These are phyloP conservation scores for Cryomyces antarcticus DNA, from an alignment of 495 filamentous ascomycete species.

Conservation along the genomic window DNA sequence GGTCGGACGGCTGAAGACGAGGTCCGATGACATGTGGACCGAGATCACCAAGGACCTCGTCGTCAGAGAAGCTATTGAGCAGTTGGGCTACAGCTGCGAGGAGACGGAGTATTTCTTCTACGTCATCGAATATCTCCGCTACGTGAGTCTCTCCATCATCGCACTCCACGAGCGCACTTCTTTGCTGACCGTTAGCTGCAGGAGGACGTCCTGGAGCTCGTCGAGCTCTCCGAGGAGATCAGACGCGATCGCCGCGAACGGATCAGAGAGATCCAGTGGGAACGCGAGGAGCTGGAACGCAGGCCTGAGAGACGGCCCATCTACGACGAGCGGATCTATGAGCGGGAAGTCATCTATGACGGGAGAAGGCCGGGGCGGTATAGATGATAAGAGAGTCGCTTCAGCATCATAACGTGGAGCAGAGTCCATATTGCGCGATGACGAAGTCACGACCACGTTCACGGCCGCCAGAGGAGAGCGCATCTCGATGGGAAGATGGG, in stretches of 20 bases:
- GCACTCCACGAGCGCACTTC: background rate
- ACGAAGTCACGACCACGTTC: background rate
- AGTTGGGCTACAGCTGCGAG: slow-evolving; percentile 72
- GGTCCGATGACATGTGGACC: slow-evolving; percentile 58
- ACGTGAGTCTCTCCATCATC: slow-evolving; percentile 35
- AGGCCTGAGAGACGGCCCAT: slow-evolving; percentile 3
- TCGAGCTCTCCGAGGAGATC: slow-evolving; percentile 65
- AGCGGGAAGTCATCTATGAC: slow-evolving; percentile 14
- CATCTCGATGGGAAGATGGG: background rate
- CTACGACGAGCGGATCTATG: slow-evolving; percentile 14
- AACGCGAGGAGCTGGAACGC: slow-evolving; percentile 32
- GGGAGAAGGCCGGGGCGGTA: slow-evolving; percentile 9
- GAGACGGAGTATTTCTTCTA: slow-evolving; percentile 84
- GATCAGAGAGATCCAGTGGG: slow-evolving; percentile 62
- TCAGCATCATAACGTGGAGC: no score
- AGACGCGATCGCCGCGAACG: slow-evolving; percentile 54
- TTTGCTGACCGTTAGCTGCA: slow-evolving; percentile 16
- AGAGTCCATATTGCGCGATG: background rate
- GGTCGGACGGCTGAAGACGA: slow-evolving; percentile 2
- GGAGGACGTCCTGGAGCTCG: slow-evolving; percentile 74
- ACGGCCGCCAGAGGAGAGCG: background rate
- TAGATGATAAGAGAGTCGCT: slow-evolving; percentile 3
- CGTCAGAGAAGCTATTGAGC: slow-evolving; percentile 66
- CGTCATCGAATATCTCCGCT: slow-evolving; percentile 72
- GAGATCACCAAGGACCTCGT: slow-evolving; percentile 94